phyloP scores from a whole-genome alignment of 2,329 filamentous ascomycete species.

The Chaetomium globosum region DNA sequence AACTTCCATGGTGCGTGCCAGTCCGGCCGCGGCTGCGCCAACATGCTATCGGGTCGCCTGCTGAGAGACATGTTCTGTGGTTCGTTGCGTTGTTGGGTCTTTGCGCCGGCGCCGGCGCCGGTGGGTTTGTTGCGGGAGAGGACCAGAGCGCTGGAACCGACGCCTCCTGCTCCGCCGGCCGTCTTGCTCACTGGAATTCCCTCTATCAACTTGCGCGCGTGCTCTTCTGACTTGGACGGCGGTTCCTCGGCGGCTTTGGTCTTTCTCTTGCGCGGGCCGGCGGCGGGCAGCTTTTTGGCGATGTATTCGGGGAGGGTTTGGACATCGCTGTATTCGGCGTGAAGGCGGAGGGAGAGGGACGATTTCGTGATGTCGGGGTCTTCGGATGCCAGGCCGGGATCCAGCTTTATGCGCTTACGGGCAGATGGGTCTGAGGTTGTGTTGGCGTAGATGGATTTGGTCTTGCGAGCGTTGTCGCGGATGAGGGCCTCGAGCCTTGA shows the following conservation, averaged over 20 bases:
- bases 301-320: slow-evolving; percentile 75
- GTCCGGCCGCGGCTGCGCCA: slow-evolving; percentile 68
- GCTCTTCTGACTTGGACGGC: slow-evolving; percentile 44
- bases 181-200: slow-evolving; percentile 54
- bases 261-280: slow-evolving; percentile 62
- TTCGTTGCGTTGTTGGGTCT: slow-evolving; percentile 38
- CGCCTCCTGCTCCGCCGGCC: slow-evolving; percentile 34
- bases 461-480: slow-evolving; percentile 47
- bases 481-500: slow-evolving; percentile 45
- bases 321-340: slow-evolving; percentile 75
- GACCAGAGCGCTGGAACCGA: slow-evolving; percentile 45
- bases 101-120: slow-evolving; percentile 30
- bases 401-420: slow-evolving; percentile 43
- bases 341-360: slow-evolving; percentile 60
- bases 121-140: slow-evolving; percentile 40
- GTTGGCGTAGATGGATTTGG: slow-evolving; percentile 47
- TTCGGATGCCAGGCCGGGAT: slow-evolving; percentile 43
- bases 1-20: slow-evolving; percentile 99
- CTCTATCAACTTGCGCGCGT: slow-evolving; percentile 69
- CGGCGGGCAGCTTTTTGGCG: slow-evolving; percentile 70
- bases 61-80: slow-evolving; percentile 45
- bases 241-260: slow-evolving; percentile 45
- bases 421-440: slow-evolving; percentile 32
- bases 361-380: slow-evolving; percentile 47
- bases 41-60: slow-evolving; percentile 39